A percentile compares a stretch with the other conserved stretches of the same genome.
Evolutionary conservation across 2,329 filamentous ascomycete species (phyloP).

Genomic region (Tolypocladium cylindrosporum): DNA sequence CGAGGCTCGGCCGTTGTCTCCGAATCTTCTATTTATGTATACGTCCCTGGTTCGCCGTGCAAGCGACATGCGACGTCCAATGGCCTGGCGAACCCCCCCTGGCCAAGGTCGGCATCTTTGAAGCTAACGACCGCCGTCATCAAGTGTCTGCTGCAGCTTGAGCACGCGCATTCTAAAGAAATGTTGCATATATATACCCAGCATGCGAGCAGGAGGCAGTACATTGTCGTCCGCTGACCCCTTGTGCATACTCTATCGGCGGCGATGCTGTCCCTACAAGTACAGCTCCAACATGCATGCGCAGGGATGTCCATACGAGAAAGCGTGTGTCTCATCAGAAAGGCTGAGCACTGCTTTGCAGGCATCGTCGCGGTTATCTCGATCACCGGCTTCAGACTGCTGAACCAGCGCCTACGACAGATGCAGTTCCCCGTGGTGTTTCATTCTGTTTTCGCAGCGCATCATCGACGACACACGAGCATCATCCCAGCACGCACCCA

Average conservation of each 20-base stretch:
- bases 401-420: not conserved
- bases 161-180: not conserved
- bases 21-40: not conserved
- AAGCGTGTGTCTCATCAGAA: not conserved
- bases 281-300: not conserved
- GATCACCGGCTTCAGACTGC: not conserved
- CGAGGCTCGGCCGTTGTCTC: not conserved
- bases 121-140: not conserved
- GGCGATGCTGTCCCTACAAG: not conserved
- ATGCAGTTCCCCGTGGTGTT: not conserved
- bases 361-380: not conserved
- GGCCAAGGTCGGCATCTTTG: not conserved
- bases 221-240: not conserved
- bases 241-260: not conserved
- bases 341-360: not conserved
- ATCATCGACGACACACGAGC: not conserved
- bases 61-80: not conserved
- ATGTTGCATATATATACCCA: not conserved
- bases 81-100: not conserved
- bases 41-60: not conserved
- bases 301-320: not conserved
- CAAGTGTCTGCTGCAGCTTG: not conserved
- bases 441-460: not conserved
- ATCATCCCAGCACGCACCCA: constrained; percentile 2
- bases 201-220: not conserved